Evolutionary conservation across 2,329 filamentous ascomycete species (phyloP).

Genomic region (Botrytis cinerea): DNA sequence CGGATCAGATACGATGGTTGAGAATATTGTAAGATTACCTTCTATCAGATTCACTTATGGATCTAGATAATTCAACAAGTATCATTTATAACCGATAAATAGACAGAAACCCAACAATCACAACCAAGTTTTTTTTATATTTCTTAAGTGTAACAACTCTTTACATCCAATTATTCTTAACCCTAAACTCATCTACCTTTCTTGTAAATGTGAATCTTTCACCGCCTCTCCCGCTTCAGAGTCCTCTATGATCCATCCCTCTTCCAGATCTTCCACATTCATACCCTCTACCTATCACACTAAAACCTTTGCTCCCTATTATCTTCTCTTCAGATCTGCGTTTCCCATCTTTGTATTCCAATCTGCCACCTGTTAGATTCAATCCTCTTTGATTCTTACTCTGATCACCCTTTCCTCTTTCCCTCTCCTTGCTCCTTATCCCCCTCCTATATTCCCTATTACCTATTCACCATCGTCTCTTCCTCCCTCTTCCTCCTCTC

Average conservation of each 20-base stretch:
- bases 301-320: neutral
- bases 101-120: neutral
- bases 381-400: neutral
- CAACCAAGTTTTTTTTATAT: no score
- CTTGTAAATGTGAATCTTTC: neutral
- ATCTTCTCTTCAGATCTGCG: neutral
- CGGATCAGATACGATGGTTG: no score
- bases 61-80: neutral
- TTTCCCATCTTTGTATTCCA: neutral
- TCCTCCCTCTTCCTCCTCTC: accelerated
- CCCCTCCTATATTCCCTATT: accelerated
- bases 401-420: no score
- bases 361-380: neutral
- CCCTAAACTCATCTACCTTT: neutral
- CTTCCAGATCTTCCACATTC: no score
- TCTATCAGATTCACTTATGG: neutral
- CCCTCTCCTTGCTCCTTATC: neutral
- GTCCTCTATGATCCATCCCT: no score
- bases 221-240: no score
- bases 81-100: neutral
- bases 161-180: neutral
- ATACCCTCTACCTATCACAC: neutral
- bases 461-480: no score
- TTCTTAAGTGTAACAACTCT: neutral
- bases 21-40: neutral